Percentiles rank a stretch among this genome's conserved stretches.
phyloP scores from a whole-genome alignment of 176 grass and related monocot species.

The Musa beccarii region DNA sequence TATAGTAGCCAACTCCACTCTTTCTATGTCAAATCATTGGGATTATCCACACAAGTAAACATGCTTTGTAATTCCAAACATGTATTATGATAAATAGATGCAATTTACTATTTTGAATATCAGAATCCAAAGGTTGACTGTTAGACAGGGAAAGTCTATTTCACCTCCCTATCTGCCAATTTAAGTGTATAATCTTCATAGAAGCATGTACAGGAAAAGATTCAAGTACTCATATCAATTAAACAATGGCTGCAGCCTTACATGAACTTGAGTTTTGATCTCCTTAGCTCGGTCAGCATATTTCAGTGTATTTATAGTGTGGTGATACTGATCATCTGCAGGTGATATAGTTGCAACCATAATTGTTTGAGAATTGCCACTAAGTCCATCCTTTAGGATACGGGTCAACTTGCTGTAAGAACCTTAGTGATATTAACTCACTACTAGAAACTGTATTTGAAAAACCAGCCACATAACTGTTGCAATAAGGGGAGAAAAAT shows the following conservation, averaged over 20 bases:
- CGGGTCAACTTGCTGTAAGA: constrained; percentile 85
- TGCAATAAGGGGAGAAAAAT: constrained; percentile 3
- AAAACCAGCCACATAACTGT: no score
- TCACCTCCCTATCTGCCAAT: not conserved
- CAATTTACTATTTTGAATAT: not conserved
- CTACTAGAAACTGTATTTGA: no score
- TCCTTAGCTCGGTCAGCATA: constrained; percentile 99
- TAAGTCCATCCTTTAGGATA: constrained; percentile 95
- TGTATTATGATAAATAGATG: no score
- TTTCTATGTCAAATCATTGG: not conserved
- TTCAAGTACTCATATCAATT: not conserved
- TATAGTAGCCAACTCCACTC: not conserved
- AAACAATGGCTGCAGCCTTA: constrained; percentile 32
- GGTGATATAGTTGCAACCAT: constrained; percentile 99
- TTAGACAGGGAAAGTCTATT: no score
- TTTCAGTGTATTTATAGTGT: constrained; percentile 95
- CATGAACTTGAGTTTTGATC: constrained; percentile 98
- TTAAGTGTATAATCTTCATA: not conserved
- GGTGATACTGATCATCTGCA: constrained; percentile 90
- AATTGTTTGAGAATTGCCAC: constrained; percentile 92
- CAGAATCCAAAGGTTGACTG: not conserved
- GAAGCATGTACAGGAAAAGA: not conserved
- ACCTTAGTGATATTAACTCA: no score
- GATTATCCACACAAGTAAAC: not conserved
- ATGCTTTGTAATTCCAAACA: no score